phyloP scores from a whole-genome alignment of 2,329 filamentous ascomycete species.

The Nigrospora sphaerica region DNA sequence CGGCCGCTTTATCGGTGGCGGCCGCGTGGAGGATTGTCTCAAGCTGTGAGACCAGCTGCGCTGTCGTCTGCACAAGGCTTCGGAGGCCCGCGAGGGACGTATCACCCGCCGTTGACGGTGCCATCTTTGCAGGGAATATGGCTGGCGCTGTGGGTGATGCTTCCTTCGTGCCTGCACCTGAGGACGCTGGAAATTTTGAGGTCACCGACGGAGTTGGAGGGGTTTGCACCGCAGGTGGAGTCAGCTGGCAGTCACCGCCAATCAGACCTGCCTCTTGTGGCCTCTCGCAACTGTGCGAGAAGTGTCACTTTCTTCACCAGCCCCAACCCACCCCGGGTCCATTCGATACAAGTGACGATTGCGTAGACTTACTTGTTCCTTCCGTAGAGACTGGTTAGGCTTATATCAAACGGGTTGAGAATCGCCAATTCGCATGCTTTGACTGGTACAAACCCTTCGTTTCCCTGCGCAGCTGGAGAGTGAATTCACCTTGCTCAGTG shows the following conservation, averaged over 20 bases:
- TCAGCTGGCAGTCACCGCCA: too few relatives aligned
- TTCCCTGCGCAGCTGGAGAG: too few relatives aligned
- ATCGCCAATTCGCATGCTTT: too few relatives aligned
- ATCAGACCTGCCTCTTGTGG: too few relatives aligned
- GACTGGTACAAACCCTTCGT: too few relatives aligned
- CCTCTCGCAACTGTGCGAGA: neutral
- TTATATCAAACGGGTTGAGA: too few relatives aligned
- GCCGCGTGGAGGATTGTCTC: constrained; percentile 33
- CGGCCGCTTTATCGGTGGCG: constrained; percentile 20
- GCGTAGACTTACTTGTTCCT: too few relatives aligned
- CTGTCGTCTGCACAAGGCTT: constrained; percentile 27
- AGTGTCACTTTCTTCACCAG: too few relatives aligned
- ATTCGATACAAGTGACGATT: too few relatives aligned
- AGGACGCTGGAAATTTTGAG: neutral
- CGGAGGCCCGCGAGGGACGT: constrained; percentile 29
- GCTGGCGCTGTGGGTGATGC: neutral
- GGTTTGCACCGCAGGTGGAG: neutral
- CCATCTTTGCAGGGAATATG: constrained; percentile 1
- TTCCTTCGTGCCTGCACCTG: neutral
- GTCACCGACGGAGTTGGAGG: neutral
- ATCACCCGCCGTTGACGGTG: constrained; percentile 4
- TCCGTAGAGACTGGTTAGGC: too few relatives aligned
- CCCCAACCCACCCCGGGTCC: too few relatives aligned
- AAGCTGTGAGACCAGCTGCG: constrained; percentile 32
- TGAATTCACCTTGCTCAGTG: too few relatives aligned